Percentiles rank a stretch among this genome's conserved stretches.
These are phyloP conservation scores for Amoebophrya sp. DNA, from an alignment of 169 alveolate genomes.

Conservation along the genomic window DNA sequence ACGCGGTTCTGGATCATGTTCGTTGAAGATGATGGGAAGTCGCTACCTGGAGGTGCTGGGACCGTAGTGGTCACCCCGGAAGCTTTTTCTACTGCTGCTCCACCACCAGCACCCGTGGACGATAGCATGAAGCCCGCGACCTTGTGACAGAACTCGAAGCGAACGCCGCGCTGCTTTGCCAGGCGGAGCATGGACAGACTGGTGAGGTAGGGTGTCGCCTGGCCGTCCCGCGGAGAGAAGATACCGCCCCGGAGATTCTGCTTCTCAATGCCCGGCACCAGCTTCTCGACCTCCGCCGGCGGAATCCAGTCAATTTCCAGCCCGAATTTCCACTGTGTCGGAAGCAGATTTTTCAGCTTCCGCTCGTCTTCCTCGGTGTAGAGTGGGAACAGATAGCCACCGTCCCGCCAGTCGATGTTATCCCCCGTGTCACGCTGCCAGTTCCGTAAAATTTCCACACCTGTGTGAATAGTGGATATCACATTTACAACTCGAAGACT, in stretches of 20 bases:
- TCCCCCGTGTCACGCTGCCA: neutral
- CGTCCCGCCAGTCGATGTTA: neutral
- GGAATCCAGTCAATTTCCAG: neutral
- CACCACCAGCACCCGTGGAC: too few relatives aligned
- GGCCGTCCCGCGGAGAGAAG: neutral
- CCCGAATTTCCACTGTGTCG: neutral
- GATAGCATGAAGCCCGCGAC: neutral
- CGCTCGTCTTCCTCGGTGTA: neutral
- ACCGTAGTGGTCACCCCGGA: too few relatives aligned
- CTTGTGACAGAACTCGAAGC: neutral
- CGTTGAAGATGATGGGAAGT: too few relatives aligned
- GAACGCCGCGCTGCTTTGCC: neutral
- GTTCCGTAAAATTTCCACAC: neutral
- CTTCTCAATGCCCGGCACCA: neutral
- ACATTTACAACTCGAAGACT: too few relatives aligned
- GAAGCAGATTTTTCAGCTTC: neutral
- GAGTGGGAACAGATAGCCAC: neutral
- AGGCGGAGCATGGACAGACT: neutral
- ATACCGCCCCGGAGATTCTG: neutral
- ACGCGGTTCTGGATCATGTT: too few relatives aligned
- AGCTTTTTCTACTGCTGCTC: too few relatives aligned
- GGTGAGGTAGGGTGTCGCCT: neutral
- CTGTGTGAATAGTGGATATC: too few relatives aligned
- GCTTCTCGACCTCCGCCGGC: neutral
- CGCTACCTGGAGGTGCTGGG: too few relatives aligned